Conservation (phyloP, 768 basidiomycete species). For the Exsudoporus frostii region DNA sequence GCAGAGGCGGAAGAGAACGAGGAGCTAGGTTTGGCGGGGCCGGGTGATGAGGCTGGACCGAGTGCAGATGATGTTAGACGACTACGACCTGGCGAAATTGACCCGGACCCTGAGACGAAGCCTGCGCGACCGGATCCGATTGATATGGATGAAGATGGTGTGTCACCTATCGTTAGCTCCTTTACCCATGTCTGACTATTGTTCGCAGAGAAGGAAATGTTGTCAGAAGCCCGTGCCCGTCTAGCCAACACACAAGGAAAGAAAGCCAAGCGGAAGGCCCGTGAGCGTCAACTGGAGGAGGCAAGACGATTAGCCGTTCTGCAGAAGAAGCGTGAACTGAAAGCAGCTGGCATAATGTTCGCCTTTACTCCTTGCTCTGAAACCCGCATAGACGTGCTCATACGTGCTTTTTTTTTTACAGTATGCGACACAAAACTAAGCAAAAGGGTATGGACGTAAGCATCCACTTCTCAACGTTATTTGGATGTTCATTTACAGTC, state of each 20-base stretch:
- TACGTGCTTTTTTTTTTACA: slow-evolving; percentile 25
- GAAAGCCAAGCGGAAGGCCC: slow-evolving; percentile 97
- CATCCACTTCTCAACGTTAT: slow-evolving; percentile 2
- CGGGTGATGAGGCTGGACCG: slow-evolving; percentile 73
- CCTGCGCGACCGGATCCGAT: slow-evolving; percentile 98
- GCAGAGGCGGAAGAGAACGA: slow-evolving; percentile 96
- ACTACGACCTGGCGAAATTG: slow-evolving; percentile 93
- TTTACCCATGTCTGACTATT: slow-evolving; percentile 1
- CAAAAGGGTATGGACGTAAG: slow-evolving; percentile 96
- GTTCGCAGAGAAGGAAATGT: slow-evolving; percentile 92
- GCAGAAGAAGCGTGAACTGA: slow-evolving; percentile 96
- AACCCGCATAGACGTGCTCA: slow-evolving; percentile 1
- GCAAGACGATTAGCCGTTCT: slow-evolving; percentile 90
- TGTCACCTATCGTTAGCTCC: slow-evolving; percentile 18
- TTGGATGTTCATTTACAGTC: background rate
- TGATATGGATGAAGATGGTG: slow-evolving; percentile 99
- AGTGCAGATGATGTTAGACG: slow-evolving; percentile 90
- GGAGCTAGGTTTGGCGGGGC: slow-evolving; percentile 87
- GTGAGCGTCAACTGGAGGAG: slow-evolving; percentile 96
- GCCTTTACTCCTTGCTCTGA: slow-evolving; percentile 27
- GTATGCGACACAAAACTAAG: slow-evolving; percentile 92
- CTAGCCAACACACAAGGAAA: slow-evolving; percentile 99
- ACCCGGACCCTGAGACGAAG: slow-evolving; percentile 98
- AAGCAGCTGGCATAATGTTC: slow-evolving; percentile 96
- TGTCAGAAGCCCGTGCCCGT: slow-evolving; percentile 96